Conservation (phyloP, 2,329 filamentous ascomycete genomes). For the Juglanconis juglandina region DNA sequence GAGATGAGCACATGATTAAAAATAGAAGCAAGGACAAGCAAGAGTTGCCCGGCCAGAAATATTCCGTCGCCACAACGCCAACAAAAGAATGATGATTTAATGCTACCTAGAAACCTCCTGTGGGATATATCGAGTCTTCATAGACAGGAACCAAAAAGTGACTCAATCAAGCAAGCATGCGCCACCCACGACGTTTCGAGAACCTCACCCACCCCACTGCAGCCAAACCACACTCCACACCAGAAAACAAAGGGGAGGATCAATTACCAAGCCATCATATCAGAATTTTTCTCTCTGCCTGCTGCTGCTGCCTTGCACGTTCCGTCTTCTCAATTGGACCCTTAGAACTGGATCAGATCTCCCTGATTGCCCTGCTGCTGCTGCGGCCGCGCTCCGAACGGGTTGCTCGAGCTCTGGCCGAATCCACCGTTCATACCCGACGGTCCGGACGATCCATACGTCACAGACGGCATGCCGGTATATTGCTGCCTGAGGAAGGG, state of each 20-base stretch:
- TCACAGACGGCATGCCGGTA: constrained; percentile 67
- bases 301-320: not conserved
- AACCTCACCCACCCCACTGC: constrained; percentile 1
- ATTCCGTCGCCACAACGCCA: not conserved
- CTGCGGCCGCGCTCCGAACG: constrained; percentile 54
- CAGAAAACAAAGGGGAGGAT: not conserved
- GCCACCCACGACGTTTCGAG: constrained; percentile 11
- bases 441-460: constrained; percentile 56
- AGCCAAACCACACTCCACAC: not conserved
- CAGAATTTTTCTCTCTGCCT: not conserved
- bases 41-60: not conserved
- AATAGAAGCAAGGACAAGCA: not conserved
- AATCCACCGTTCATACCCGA: constrained; percentile 50
- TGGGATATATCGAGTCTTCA: constrained; percentile 11
- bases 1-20: too few relatives aligned
- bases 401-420: constrained; percentile 49
- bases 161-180: constrained; percentile 8
- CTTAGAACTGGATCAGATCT: constrained; percentile 62
- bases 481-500: constrained; percentile 84
- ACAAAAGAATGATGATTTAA: constrained; percentile 15
- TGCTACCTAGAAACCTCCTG: constrained; percentile 17
- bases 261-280: not conserved
- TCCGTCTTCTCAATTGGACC: not conserved
- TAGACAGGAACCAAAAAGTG: constrained; percentile 5
- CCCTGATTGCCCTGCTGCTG: constrained; percentile 40